These are phyloP conservation scores for Emergomyces africanus DNA, from an alignment of 2,329 filamentous ascomycete genomes.

Conservation along the genomic window DNA sequence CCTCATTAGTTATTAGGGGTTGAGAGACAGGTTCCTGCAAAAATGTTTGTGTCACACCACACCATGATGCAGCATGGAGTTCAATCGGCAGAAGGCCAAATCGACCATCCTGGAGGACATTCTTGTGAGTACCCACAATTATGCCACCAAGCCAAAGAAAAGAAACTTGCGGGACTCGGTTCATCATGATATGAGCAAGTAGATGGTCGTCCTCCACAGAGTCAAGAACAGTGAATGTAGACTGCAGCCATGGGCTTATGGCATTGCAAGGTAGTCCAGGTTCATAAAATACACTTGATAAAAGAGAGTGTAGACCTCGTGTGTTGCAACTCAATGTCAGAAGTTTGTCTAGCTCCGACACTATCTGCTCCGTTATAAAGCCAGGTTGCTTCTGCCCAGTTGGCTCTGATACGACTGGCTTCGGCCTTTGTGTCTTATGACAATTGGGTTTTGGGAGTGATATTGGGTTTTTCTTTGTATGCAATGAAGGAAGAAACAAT, in stretches of 20 bases:
- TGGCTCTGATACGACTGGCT: not conserved
- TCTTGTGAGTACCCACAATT: not conserved
- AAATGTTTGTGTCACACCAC: not conserved
- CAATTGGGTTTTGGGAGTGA: not conserved
- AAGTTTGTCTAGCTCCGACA: not conserved
- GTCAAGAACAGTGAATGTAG: not conserved
- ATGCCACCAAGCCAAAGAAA: not conserved
- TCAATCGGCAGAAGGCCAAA: not conserved
- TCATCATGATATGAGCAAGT: not conserved
- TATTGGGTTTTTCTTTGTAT: not conserved
- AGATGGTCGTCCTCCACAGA: not conserved
- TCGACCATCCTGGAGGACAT: not conserved
- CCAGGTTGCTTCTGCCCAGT: not conserved
- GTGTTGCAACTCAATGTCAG: not conserved
- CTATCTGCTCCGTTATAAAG: not conserved
- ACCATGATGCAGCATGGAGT: not conserved
- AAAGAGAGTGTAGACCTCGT: not conserved
- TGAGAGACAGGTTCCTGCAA: not conserved
- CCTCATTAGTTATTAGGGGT: not conserved
- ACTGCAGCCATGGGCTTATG: not conserved
- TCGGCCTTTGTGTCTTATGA: not conserved
- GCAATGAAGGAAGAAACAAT: not conserved
- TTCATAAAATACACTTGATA: not conserved
- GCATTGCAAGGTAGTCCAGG: not conserved
- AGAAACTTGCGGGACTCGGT: not conserved